Evolutionary conservation across 2,329 filamentous ascomycete genomes (phyloP).

Genomic region (Talaromyces sp.): DNA sequence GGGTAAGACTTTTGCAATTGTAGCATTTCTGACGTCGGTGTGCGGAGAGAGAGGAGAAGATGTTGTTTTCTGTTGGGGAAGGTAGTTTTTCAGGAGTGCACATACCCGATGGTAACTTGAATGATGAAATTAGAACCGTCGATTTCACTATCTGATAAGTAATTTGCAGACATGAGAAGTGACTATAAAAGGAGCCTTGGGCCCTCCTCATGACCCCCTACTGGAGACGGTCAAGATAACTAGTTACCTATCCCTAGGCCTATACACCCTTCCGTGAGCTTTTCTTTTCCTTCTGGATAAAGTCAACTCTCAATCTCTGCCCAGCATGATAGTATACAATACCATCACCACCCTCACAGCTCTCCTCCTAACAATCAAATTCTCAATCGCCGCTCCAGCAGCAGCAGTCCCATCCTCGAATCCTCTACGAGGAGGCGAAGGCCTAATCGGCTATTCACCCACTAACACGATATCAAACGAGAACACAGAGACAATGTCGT

Average conservation of each 20-base stretch:
- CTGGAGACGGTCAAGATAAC: neutral
- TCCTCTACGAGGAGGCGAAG: constrained; percentile 27
- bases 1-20: neutral
- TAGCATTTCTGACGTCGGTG: neutral
- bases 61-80: neutral
- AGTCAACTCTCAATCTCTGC: neutral
- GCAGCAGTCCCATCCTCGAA: constrained; percentile 22
- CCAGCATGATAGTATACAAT: neutral
- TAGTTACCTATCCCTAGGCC: neutral
- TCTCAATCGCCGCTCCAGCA: constrained; percentile 25
- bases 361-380: neutral
- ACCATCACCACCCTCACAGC: neutral
- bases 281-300: neutral
- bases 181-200: neutral
- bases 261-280: neutral
- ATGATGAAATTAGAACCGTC: too few relatives aligned
- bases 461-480: constrained; percentile 34
- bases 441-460: constrained; percentile 41
- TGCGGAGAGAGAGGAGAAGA: neutral
- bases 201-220: neutral
- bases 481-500: constrained; percentile 37
- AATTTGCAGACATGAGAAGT: neutral
- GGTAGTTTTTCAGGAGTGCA: neutral
- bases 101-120: neutral
- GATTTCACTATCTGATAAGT: neutral